Percentiles rank a stretch among this genome's conserved stretches.
Evolutionary conservation across 2,329 filamentous ascomycete genomes (phyloP).

Genomic region (Orbilia blumenaviensis): DNA sequence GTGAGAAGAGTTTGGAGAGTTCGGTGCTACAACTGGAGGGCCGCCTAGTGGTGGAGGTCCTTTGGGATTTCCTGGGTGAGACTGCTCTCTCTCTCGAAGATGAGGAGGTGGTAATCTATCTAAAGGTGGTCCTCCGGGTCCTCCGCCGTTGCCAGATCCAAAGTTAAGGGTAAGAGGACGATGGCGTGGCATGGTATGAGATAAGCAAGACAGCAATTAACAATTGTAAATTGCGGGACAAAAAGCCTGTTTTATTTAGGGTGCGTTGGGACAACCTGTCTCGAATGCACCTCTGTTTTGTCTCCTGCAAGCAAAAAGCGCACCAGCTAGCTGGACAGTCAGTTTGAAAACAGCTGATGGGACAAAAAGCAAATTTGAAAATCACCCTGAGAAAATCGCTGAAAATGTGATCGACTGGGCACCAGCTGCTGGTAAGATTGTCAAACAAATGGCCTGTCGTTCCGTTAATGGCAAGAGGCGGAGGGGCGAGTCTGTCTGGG

Average conservation of each 20-base stretch:
- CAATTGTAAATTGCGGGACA: constrained; percentile 33
- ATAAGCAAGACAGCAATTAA: constrained; percentile 23
- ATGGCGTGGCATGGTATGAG: constrained; percentile 41
- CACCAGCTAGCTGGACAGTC: constrained; percentile 11
- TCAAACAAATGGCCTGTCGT: constrained; percentile 43
- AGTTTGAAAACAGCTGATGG: constrained; percentile 12
- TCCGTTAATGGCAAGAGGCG: constrained; percentile 49
- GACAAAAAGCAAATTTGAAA: constrained; percentile 40
- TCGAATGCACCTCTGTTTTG: constrained; percentile 21
- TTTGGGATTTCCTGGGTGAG: constrained; percentile 32
- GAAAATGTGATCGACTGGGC: constrained; percentile 30
- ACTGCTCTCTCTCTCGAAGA: constrained; percentile 1
- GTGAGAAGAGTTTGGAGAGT: constrained; percentile 51
- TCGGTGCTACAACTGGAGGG: constrained; percentile 30
- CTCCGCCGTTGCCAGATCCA: constrained; percentile 35
- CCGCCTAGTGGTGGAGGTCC: neutral
- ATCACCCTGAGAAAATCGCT: constrained; percentile 4
- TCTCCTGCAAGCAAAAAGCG: constrained; percentile 35
- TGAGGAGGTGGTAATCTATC: constrained; percentile 3
- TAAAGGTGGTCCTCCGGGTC: constrained; percentile 25
- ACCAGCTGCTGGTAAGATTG: constrained; percentile 26
- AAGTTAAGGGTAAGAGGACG: constrained; percentile 44
- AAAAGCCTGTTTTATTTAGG: constrained; percentile 53
- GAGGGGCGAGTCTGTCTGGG: constrained; percentile 18
- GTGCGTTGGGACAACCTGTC: constrained; percentile 47